phyloP scores from a whole-genome alignment of 2,329 filamentous ascomycete species.

The Paraconiothyrium brasiliense region DNA sequence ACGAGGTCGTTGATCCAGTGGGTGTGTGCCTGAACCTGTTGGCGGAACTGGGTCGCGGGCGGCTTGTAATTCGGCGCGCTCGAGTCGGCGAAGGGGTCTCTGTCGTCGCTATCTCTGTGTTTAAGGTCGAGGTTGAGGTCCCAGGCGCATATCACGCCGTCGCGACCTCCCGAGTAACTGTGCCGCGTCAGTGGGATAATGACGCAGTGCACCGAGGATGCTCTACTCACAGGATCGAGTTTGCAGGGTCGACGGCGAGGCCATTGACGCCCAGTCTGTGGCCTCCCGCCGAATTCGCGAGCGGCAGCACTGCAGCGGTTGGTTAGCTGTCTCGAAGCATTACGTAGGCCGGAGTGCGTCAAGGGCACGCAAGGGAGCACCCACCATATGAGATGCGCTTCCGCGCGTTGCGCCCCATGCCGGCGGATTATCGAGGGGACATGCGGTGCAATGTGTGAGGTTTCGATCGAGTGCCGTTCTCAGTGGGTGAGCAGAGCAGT shows the following conservation, averaged over 20 bases:
- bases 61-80: constrained; percentile 45
- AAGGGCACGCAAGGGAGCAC: constrained; percentile 29
- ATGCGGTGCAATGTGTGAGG: constrained; percentile 28
- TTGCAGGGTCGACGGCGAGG: constrained; percentile 82
- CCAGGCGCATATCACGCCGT: constrained; percentile 97
- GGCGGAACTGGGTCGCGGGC: constrained; percentile 64
- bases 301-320: constrained; percentile 68
- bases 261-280: constrained; percentile 96
- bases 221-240: constrained; percentile 84
- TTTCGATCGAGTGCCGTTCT: background rate
- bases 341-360: constrained; percentile 14
- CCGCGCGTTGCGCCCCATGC: constrained; percentile 62
- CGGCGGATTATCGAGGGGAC: constrained; percentile 29
- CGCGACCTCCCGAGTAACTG: constrained; percentile 94
- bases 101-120: constrained; percentile 47
- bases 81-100: constrained; percentile 53
- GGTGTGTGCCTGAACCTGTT: constrained; percentile 82
- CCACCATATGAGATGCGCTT: constrained; percentile 64
- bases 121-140: constrained; percentile 78
- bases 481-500: constrained; percentile 1
- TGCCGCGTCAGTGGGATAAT: constrained; percentile 25
- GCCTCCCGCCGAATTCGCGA: constrained; percentile 78
- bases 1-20: constrained; percentile 97
- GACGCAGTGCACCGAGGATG: constrained; percentile 11
- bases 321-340: constrained; percentile 24